Evolutionary conservation across 2,329 filamentous ascomycete species (phyloP), one percentile per base, ranked within the genome.

Genomic region (Trichoderma citrinoviride): DNA sequence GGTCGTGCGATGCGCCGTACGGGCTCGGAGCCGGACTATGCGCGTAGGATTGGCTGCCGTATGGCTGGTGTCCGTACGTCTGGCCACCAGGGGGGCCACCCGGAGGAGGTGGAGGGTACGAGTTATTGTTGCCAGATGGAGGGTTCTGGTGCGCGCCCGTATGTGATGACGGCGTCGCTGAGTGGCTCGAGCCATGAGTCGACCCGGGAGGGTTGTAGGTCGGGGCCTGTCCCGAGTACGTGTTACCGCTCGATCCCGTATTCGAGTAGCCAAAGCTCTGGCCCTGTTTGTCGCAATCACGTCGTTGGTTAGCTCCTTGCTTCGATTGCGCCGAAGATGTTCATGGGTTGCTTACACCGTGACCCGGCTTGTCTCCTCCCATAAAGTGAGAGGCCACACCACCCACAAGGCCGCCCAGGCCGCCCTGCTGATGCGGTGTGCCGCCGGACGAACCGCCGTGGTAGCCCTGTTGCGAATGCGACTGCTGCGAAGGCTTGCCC

Each of bases 211-310:
- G 76, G 19, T 78, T 73, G 66, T 79, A 79, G 5, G 76, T 78
- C 14, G 89, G 89, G 44, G 87, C 85, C 64, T 84, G 80, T 63
- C 87, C 88, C 66, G 79, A 82, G 74, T 90, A 91, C 43, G 81
- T 80, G 29, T 64, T 64, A 50, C 84, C 83, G 67, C 81, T 74
- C 49, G 83, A 79, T 49, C 82, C 82, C 3, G 80, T 74, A 70
- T 84, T 84, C 23, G 85, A 86, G 74, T 90, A 90, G 37, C 87
- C 88, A 72, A 85, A 91, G 71, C 83, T 85, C 68, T 86, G 82
- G 66, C 79, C 78, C 79, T 84, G 68, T 29, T 66, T 61, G 15
- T 47, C n/a, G 17, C 33, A 23, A 66, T 25, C 40, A 23, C 12
- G 5, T 43, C 10, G 27, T 19, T 19, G 2, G 57, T 70, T 57